phyloP scores from a whole-genome alignment of 129 eudicot species.

The Flaveria robusta region DNA sequence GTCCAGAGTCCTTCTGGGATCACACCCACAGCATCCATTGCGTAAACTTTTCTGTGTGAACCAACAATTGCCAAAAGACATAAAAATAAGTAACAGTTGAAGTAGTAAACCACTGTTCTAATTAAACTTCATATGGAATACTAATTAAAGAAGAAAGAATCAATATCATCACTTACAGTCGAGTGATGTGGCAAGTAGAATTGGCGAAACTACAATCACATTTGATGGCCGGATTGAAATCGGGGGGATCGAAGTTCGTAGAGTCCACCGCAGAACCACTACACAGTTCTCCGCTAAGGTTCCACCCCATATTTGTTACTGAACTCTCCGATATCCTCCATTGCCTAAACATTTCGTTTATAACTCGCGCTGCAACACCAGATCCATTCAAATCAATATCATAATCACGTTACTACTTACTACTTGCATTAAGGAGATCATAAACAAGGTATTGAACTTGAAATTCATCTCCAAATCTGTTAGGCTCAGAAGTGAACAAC shows the following conservation, averaged over 20 bases:
- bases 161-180: constrained; percentile 45
- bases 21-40: constrained; percentile 43
- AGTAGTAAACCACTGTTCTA: neutral
- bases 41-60: constrained; percentile 56
- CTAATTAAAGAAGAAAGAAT: neutral
- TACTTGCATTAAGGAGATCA: neutral
- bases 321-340: constrained; percentile 41
- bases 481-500: no score
- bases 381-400: neutral
- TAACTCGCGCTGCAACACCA: constrained; percentile 44
- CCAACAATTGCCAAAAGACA: neutral
- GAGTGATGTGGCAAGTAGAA: constrained; percentile 58
- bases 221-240: constrained; percentile 56
- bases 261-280: constrained; percentile 60
- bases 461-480: neutral
- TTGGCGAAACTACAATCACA: constrained; percentile 53
- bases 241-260: neutral
- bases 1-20: constrained; percentile 80
- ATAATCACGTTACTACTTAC: neutral
- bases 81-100: neutral
- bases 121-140: neutral
- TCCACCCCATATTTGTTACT: constrained; percentile 41
- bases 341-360: constrained; percentile 47
- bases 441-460: neutral
- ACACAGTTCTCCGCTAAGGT: constrained; percentile 69